Conservation (phyloP, 192 early-diverging fungal species). For the Chytriomyces sp. region DNA sequence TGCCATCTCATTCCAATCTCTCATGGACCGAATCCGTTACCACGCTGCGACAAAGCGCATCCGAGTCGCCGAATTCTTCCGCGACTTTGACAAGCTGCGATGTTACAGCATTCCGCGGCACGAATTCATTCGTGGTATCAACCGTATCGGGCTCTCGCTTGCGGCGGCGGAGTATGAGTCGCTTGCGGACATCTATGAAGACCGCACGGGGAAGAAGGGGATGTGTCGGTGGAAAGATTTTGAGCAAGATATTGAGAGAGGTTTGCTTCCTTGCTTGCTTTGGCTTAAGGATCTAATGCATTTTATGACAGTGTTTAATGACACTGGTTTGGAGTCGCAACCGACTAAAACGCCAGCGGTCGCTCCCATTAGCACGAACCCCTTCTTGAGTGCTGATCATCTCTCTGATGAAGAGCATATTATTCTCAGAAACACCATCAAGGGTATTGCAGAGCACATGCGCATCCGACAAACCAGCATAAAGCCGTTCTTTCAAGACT, state of each 20-base stretch:
- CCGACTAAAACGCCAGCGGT: slow-evolving; percentile 39
- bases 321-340: slow-evolving; percentile 43
- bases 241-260: slow-evolving; percentile 49
- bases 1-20: background rate
- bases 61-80: slow-evolving; percentile 57
- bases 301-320: slow-evolving; percentile 47
- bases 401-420: slow-evolving; percentile 37
- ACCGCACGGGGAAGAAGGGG: slow-evolving; percentile 25
- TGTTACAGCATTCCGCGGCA: slow-evolving; percentile 49
- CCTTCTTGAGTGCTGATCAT: slow-evolving; percentile 34
- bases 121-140: slow-evolving; percentile 58
- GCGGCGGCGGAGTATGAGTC: slow-evolving; percentile 39
- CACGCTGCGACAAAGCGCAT: slow-evolving; percentile 48
- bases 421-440: slow-evolving; percentile 34
- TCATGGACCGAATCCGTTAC: slow-evolving; percentile 37
- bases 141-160: slow-evolving; percentile 45
- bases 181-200: slow-evolving; percentile 46
- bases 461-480: slow-evolving; percentile 45
- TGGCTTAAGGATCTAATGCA: background rate
- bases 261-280: slow-evolving; percentile 27
- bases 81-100: slow-evolving; percentile 59
- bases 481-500: slow-evolving; percentile 62
- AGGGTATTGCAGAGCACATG: slow-evolving; percentile 45
- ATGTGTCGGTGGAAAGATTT: slow-evolving; percentile 55
- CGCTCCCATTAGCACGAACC: slow-evolving; percentile 19